Base-by-base conservation (phyloP, 1,139 yeast genomes). In the Scheffersomyces titani region DNA sequence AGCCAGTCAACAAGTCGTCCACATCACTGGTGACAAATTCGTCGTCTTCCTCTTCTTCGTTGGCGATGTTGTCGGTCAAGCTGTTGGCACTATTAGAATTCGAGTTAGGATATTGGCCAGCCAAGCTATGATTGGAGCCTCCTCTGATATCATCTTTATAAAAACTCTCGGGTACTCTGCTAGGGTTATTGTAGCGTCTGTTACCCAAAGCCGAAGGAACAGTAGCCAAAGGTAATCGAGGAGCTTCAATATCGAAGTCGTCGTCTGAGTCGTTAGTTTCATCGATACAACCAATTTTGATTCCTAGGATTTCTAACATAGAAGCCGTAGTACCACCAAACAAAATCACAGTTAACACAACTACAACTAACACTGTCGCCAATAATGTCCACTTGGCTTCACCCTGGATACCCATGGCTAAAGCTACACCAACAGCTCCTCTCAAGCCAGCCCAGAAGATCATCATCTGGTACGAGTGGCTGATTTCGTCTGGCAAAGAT, bases 251-350 rank as follows among this genome's bases (percentile, higher is more conserved):
- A 65, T 93, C 98, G 70, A 94, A 94, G 70, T 94, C 98, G 68
- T 94, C 98, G 71, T 94, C 98, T 49, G 92, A 86, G 50, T 87
- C 94, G 49, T 71, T 70, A 52, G 78, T 78, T 55, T 91, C 97
- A 65, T 89, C 94, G 40, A 90, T 82, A 59, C 94, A 92, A 0
- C 99, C 99, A 1, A 97, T 90, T 63, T 90, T 89, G 63, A 96
- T 96, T 52, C 97, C 96, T 63, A 94, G 78, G 59, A 94, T 91
- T 70, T 96, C 99, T 60, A 96, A 83, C 99, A 96, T 96, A 51
- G 97, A 90, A 0, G 99, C 98, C 0, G 98, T 94, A 1, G 99
- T 96, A 52, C 99, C 99, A 55, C 99, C 99, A 73, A 96, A 96
- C 47, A 96, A 83, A 59, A 96, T 93, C 44, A 96, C 99, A 0